A percentile compares a stretch with the other conserved stretches of the same genome.
phyloP scores from a whole-genome alignment of 192 early-diverging fungal genomes.

The Helicostylum pulchrum region DNA sequence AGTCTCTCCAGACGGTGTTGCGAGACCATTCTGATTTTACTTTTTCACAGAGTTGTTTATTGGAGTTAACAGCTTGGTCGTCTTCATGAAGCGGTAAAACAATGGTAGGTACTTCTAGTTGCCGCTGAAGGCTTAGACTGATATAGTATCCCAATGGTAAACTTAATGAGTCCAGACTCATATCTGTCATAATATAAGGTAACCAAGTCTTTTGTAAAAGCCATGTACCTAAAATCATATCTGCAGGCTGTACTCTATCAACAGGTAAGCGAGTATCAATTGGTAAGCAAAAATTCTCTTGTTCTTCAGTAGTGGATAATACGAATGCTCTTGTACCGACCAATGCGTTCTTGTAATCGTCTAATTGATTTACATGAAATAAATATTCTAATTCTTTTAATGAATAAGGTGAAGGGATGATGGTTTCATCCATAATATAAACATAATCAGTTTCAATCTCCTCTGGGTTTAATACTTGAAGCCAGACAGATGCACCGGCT shows the following conservation, averaged over 20 bases:
- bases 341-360: slow-evolving; percentile 43
- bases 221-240: slow-evolving; percentile 32
- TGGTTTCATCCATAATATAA: slow-evolving; percentile 5
- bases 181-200: slow-evolving; percentile 13
- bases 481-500: slow-evolving; percentile 11
- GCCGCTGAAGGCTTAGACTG: slow-evolving; percentile 31
- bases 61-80: slow-evolving; percentile 34
- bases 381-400: slow-evolving; percentile 35
- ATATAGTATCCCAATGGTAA: slow-evolving; percentile 33
- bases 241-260: slow-evolving; percentile 20
- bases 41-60: slow-evolving; percentile 16
- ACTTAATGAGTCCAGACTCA: neutral
- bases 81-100: slow-evolving; percentile 32
- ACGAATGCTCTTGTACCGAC: slow-evolving; percentile 43
- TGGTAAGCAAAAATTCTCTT: slow-evolving; percentile 21
- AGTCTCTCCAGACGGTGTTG: slow-evolving; percentile 33
- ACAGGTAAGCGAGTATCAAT: slow-evolving; percentile 27
- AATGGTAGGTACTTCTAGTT: slow-evolving; percentile 42
- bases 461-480: slow-evolving; percentile 1
- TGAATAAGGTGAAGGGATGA: neutral
- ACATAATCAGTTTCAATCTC: slow-evolving; percentile 11
- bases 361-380: slow-evolving; percentile 28
- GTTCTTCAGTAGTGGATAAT: slow-evolving; percentile 13
- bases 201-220: slow-evolving; percentile 26
- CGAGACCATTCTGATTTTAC: neutral